phyloP scores from a whole-genome alignment of 2,329 filamentous ascomycete species.

The Thielaviopsis populi region DNA sequence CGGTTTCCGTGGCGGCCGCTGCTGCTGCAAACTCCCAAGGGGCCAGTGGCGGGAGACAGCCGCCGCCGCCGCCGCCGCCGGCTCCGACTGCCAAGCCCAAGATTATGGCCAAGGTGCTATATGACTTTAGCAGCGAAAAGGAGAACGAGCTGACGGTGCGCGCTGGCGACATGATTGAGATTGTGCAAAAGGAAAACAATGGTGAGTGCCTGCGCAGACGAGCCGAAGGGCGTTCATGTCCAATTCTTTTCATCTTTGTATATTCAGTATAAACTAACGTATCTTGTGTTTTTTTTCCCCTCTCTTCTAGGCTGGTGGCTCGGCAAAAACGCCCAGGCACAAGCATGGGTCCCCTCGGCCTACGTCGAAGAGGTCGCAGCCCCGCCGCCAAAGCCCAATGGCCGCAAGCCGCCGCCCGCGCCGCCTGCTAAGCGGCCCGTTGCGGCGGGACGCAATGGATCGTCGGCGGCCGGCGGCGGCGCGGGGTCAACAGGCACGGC shows the following conservation, averaged over 20 bases:
- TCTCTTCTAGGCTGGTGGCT: conserved; percentile 74
- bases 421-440: conserved; percentile 70
- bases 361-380: conserved; percentile 77
- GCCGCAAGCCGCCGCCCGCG: conserved; percentile 58
- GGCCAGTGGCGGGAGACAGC: conserved; percentile 15
- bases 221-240: too few species aligned
- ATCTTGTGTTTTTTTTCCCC: conserved; percentile 19
- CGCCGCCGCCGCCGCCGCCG: conserved; percentile 51
- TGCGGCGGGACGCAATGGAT: conserved; percentile 53
- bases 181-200: conserved; percentile 90
- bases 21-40: conserved; percentile 18
- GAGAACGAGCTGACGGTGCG: conserved; percentile 71
- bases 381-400: conserved; percentile 27
- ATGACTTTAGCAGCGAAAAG: conserved; percentile 76
- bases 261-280: background rate
- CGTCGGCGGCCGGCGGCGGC: conserved; percentile 43
- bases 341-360: conserved; percentile 86
- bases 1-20: conserved; percentile 19
- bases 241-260: background rate
- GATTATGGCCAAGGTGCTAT: conserved; percentile 75
- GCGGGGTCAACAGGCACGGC: conserved; percentile 51
- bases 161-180: conserved; percentile 68
- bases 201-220: conserved; percentile 42
- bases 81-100: conserved; percentile 43
- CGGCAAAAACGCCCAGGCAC: conserved; percentile 55